Evolutionary conservation across 2,329 filamentous ascomycete genomes (phyloP).

Genomic region (Colletotrichum sp.): DNA sequence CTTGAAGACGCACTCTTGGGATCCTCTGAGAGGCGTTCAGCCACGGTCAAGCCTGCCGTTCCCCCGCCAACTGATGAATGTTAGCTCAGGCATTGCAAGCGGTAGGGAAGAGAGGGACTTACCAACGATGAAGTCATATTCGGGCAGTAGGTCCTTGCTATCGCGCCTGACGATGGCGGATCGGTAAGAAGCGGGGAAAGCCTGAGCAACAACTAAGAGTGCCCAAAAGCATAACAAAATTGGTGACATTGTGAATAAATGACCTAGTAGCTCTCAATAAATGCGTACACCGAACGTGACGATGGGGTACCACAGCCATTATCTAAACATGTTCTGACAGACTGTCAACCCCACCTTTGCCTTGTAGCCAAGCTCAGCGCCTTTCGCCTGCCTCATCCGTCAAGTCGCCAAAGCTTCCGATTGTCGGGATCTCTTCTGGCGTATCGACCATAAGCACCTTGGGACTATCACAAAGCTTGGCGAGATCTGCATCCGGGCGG

Average conservation of each 20-base stretch:
- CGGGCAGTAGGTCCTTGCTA: not conserved
- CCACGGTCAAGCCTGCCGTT: not conserved
- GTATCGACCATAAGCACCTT: not conserved
- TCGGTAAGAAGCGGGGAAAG: not conserved
- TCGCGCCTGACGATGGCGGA: not conserved
- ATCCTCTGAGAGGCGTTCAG: not conserved
- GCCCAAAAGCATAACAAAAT: not conserved
- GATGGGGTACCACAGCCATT: not conserved
- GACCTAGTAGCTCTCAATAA: not conserved
- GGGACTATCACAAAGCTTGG: not conserved
- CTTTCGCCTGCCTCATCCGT: not conserved
- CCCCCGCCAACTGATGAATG: not conserved
- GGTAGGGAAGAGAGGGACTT: not conserved
- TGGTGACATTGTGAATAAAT: not conserved
- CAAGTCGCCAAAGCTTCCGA: not conserved
- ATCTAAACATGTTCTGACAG: not conserved
- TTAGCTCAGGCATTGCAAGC: not conserved
- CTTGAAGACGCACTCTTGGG: not conserved
- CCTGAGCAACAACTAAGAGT: not conserved
- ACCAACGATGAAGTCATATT: not conserved
- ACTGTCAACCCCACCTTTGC: not conserved
- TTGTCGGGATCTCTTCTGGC: not conserved
- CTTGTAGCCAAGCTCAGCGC: not conserved
- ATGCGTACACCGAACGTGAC: not conserved
- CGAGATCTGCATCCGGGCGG: not conserved